A percentile compares a stretch with the other conserved stretches of the same genome.
Evolutionary conservation across 2,329 filamentous ascomycete species (phyloP).

Genomic region (Pseudopyrenochaeta lycopersici): DNA sequence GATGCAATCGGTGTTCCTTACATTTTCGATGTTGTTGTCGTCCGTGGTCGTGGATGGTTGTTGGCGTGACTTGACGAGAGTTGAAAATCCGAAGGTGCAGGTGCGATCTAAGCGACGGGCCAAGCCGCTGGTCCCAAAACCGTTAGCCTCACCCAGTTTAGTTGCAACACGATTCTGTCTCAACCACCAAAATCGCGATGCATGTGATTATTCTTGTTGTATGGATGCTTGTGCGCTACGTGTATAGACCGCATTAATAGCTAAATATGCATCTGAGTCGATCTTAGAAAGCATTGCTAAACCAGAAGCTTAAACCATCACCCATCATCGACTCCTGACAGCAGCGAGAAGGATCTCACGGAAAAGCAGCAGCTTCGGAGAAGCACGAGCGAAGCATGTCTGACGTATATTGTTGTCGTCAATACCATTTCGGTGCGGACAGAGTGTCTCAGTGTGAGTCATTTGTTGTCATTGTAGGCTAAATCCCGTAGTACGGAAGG

Average conservation of each 20-base stretch:
- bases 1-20: constrained; percentile 43
- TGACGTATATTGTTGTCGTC: neutral
- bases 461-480: constrained; percentile 14
- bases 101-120: constrained; percentile 1
- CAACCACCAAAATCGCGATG: neutral
- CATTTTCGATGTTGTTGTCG: constrained; percentile 54
- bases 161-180: neutral
- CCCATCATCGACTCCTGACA: no score
- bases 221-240: neutral
- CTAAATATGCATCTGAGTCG: no score
- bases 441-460: constrained; percentile 21
- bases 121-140: neutral
- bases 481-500: constrained; percentile 4
- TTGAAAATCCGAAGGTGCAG: constrained; percentile 11
- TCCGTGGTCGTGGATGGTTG: constrained; percentile 47
- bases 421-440: neutral
- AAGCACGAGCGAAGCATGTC: neutral
- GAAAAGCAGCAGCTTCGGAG: neutral
- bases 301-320: no score
- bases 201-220: neutral
- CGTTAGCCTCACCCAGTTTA: neutral
- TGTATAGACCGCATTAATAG: neutral
- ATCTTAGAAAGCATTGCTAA: no score
- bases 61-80: constrained; percentile 13
- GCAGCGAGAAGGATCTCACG: neutral